A percentile compares a stretch with the other conserved stretches of the same genome.
phyloP scores from a whole-genome alignment of 768 basidiomycete species.

The Dacryopinax primogenitus region DNA sequence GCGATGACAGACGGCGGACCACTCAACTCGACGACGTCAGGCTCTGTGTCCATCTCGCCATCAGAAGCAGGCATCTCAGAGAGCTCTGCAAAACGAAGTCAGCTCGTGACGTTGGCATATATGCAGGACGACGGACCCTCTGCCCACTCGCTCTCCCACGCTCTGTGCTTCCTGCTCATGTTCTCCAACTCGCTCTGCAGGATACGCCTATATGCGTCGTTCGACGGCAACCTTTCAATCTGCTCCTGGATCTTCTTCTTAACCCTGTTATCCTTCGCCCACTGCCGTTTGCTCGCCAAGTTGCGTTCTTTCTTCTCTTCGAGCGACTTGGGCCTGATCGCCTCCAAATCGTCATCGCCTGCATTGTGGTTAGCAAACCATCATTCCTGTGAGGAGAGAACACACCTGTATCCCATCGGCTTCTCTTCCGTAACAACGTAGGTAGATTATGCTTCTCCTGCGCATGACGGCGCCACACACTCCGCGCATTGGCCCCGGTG shows the following conservation, averaged over 20 bases:
- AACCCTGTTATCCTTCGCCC: not conserved
- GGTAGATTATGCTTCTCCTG: slow-evolving; percentile 6
- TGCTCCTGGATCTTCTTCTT: not conserved
- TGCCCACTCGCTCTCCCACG: not conserved
- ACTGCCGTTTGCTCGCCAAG: not conserved
- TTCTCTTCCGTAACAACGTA: not conserved
- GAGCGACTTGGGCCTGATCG: not conserved
- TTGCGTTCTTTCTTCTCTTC: not conserved
- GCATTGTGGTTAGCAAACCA: not conserved
- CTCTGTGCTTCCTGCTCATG: slow-evolving; percentile 6
- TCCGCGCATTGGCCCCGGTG: not conserved
- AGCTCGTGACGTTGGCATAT: not conserved
- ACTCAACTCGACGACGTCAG: not conserved
- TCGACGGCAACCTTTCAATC: not conserved
- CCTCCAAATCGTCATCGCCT: not conserved
- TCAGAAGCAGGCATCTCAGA: not conserved
- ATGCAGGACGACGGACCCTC: not conserved
- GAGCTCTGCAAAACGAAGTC: not conserved
- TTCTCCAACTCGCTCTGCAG: not conserved
- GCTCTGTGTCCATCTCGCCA: not conserved
- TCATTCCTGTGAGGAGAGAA: not conserved
- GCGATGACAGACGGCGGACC: not conserved
- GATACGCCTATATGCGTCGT: not conserved
- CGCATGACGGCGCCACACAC: not conserved
- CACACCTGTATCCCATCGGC: slow-evolving; percentile 4